Evolutionary conservation across 768 basidiomycete species (phyloP).

Genomic region (Stropharia rugosoannulata): DNA sequence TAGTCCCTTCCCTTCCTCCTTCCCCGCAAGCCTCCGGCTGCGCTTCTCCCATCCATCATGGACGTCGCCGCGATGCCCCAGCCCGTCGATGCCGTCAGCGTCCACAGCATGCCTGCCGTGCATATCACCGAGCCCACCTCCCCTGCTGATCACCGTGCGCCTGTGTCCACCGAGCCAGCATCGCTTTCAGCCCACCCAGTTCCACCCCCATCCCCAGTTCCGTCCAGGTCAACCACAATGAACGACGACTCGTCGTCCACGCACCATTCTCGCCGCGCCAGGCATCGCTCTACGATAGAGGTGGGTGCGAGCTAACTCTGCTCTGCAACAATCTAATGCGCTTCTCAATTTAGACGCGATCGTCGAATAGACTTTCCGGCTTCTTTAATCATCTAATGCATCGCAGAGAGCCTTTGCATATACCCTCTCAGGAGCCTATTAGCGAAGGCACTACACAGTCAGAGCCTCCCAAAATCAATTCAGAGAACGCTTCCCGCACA

Average conservation of each 20-base stretch:
- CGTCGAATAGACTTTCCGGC: constrained; percentile 78
- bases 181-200: constrained; percentile 22
- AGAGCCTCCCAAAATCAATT: constrained; percentile 22
- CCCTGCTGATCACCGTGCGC: constrained; percentile 26
- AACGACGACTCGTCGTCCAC: constrained; percentile 27
- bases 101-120: constrained; percentile 58
- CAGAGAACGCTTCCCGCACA: constrained; percentile 44
- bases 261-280: constrained; percentile 36
- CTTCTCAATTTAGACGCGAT: constrained; percentile 41
- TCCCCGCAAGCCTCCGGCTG: constrained; percentile 3
- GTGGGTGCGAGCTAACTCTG: constrained; percentile 35
- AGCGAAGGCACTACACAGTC: constrained; percentile 25
- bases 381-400: constrained; percentile 81
- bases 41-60: neutral
- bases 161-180: constrained; percentile 19
- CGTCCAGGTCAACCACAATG: constrained; percentile 23
- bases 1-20: neutral
- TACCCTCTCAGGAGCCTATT: constrained; percentile 27
- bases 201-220: constrained; percentile 22
- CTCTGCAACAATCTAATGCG: constrained; percentile 16
- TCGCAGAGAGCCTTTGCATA: constrained; percentile 52
- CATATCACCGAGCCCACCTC: constrained; percentile 43
- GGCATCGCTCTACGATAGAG: constrained; percentile 58
- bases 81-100: constrained; percentile 49
- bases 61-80: constrained; percentile 24